These are phyloP conservation scores for Huntiella savannae DNA, from an alignment of 2,329 filamentous ascomycete genomes.

Conservation along the genomic window DNA sequence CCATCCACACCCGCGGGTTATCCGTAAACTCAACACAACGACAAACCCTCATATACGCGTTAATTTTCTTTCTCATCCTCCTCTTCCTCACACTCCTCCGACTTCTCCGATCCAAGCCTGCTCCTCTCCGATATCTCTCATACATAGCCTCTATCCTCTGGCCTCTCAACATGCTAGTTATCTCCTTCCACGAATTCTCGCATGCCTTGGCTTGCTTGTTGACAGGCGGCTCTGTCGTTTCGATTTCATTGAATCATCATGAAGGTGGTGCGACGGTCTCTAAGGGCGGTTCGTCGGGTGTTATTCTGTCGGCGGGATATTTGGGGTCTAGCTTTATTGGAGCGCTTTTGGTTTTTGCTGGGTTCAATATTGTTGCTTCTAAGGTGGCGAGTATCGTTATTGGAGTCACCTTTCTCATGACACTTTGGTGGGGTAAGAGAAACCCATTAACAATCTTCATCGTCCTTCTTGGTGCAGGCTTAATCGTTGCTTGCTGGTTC, in stretches of 20 bases:
- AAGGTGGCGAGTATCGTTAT: constrained; percentile 60
- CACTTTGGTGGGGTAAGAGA: constrained; percentile 61
- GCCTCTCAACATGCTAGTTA: constrained; percentile 79
- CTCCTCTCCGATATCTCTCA: too few relatives aligned
- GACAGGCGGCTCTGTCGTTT: constrained; percentile 56
- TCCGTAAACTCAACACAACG: too few relatives aligned
- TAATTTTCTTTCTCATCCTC: too few relatives aligned
- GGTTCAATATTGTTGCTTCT: constrained; percentile 63
- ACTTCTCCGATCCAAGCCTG: too few relatives aligned
- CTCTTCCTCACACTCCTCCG: too few relatives aligned
- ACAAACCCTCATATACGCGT: too few relatives aligned
- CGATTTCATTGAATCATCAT: constrained; percentile 34
- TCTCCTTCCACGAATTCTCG: constrained; percentile 65
- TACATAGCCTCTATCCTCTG: constrained; percentile 57
- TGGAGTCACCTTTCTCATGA: constrained; percentile 57
- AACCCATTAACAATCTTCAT: constrained; percentile 63
- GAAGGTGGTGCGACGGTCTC: constrained; percentile 67
- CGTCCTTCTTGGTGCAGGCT: constrained; percentile 47
- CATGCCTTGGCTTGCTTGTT: constrained; percentile 55
- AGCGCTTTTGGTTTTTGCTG: constrained; percentile 58
- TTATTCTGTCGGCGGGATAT: constrained; percentile 63
- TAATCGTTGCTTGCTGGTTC: constrained; percentile 62
- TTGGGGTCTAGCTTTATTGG: constrained; percentile 61
- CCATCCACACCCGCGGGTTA: too few relatives aligned
- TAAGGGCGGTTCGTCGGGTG: constrained; percentile 47